Evolutionary conservation across 495 filamentous ascomycete genomes (phyloP).

Genomic region (Saxispiralis lemnorum): DNA sequence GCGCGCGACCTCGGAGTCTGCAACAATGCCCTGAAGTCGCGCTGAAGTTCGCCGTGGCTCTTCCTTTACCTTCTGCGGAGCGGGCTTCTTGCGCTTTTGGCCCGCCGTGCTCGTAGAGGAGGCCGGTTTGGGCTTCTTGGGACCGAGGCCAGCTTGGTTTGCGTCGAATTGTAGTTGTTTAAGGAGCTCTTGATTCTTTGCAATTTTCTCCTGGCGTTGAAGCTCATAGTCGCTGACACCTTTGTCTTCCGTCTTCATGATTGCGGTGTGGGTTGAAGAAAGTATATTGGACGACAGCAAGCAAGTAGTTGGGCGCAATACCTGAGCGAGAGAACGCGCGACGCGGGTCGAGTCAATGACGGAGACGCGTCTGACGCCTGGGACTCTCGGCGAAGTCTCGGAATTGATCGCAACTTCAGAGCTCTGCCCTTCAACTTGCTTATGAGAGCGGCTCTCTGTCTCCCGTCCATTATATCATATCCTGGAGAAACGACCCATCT

Average conservation of each 20-base stretch:
- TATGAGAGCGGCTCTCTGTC: too few species aligned
- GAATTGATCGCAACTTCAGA: too few species aligned
- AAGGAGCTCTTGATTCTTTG: constrained; percentile 52
- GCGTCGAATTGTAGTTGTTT: constrained; percentile 28
- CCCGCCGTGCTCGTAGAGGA: constrained; percentile 16
- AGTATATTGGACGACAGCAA: neutral
- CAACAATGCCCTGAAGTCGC: constrained; percentile 44
- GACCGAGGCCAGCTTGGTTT: constrained; percentile 38
- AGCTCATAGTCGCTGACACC: constrained; percentile 50
- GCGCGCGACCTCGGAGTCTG: constrained; percentile 58
- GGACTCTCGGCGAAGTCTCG: neutral
- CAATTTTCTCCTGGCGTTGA: constrained; percentile 54
- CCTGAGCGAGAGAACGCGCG: too few species aligned
- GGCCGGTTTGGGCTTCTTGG: constrained; percentile 20
- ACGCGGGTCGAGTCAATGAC: neutral
- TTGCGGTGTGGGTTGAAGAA: neutral
- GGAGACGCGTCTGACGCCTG: neutral
- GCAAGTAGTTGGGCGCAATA: neutral
- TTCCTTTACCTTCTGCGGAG: constrained; percentile 33
- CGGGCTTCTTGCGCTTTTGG: constrained; percentile 32
- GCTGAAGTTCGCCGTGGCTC: constrained; percentile 47
- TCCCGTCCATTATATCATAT: too few species aligned
- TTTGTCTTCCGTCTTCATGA: constrained; percentile 9
- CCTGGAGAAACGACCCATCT: neutral
- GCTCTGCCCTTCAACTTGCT: too few species aligned